phyloP scores from a whole-genome alignment of 176 grass and related monocot species.

The Aegilops speltoides region DNA sequence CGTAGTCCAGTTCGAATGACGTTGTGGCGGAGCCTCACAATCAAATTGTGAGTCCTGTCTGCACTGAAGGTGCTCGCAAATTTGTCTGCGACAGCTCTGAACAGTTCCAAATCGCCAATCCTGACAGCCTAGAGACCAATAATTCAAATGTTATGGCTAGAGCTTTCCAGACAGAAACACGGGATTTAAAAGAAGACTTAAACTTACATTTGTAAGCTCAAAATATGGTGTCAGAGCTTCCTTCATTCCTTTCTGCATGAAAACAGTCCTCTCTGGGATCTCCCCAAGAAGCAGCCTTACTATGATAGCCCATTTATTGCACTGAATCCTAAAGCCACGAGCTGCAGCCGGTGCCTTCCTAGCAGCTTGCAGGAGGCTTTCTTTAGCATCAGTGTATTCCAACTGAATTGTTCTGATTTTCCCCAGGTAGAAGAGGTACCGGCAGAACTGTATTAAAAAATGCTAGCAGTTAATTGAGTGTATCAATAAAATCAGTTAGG shows the following conservation, averaged over 20 bases:
- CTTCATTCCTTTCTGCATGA: slow-evolving; percentile 96
- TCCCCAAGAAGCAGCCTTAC: slow-evolving; percentile 72
- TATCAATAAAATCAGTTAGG: neutral
- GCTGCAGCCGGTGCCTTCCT: slow-evolving; percentile 68
- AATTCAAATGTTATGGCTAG: slow-evolving; percentile 9
- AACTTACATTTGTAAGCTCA: slow-evolving; percentile 80
- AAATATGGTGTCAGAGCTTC: slow-evolving; percentile 71
- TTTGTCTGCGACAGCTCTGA: slow-evolving; percentile 70
- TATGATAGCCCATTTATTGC: slow-evolving; percentile 87
- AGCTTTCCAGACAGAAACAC: neutral
- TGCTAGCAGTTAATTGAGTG: neutral
- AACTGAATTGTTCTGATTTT: slow-evolving; percentile 95
- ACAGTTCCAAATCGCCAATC: slow-evolving; percentile 79
- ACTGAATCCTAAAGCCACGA: slow-evolving; percentile 67
- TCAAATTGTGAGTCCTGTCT: slow-evolving; percentile 70
- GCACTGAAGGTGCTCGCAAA: slow-evolving; percentile 64
- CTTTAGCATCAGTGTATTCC: slow-evolving; percentile 89
- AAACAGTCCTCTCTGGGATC: slow-evolving; percentile 82
- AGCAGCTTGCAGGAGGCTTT: slow-evolving; percentile 90
- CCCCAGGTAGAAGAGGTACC: slow-evolving; percentile 83
- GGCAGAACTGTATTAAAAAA: slow-evolving; percentile 62
- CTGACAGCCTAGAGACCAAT: slow-evolving; percentile 61
- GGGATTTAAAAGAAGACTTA: neutral
- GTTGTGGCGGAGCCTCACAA: slow-evolving; percentile 79
- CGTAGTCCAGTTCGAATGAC: slow-evolving; percentile 82